Percentiles rank a stretch among this genome's conserved stretches.
These are phyloP conservation scores for Botrytis deweyae DNA, from an alignment of 2,329 filamentous ascomycete genomes.

Conservation along the genomic window DNA sequence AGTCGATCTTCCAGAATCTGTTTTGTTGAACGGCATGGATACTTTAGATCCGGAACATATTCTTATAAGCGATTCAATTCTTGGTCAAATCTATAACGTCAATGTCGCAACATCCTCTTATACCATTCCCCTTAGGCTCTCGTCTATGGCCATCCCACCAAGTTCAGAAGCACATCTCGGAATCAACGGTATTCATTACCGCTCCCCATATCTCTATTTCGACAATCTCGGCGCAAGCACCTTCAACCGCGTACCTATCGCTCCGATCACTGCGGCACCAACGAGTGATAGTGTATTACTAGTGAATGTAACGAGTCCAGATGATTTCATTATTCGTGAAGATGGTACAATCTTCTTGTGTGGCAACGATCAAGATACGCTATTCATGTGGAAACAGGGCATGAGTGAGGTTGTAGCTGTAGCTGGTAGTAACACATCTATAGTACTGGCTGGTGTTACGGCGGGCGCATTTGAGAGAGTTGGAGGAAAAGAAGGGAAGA, in stretches of 20 bases:
- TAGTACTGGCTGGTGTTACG: constrained; percentile 25
- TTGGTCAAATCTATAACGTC: constrained; percentile 30
- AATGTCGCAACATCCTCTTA: constrained; percentile 32
- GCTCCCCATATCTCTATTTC: constrained; percentile 32
- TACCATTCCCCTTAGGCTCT: constrained; percentile 32
- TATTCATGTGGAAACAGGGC: constrained; percentile 16
- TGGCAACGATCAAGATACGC: constrained; percentile 20
- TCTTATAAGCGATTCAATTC: constrained; percentile 31
- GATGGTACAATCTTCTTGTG: constrained; percentile 25
- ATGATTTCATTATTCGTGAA: constrained; percentile 26
- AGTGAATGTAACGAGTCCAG: constrained; percentile 7
- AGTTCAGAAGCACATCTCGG: constrained; percentile 22
- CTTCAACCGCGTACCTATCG: constrained; percentile 3
- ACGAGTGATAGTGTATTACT: constrained; percentile 11
- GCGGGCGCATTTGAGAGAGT: constrained; percentile 26
- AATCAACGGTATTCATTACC: constrained; percentile 35
- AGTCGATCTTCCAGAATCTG: constrained; percentile 18
- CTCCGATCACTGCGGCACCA: neutral
- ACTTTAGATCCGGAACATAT: constrained; percentile 26
- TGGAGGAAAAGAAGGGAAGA: neutral
- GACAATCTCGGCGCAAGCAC: constrained; percentile 29
- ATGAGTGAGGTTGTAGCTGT: constrained; percentile 6
- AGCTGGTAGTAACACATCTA: constrained; percentile 23
- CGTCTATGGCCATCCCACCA: constrained; percentile 27
- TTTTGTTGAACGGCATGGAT: constrained; percentile 35